Conservation (phyloP, 2,329 filamentous ascomycete species). For the Furcasterigmium sp. region DNA sequence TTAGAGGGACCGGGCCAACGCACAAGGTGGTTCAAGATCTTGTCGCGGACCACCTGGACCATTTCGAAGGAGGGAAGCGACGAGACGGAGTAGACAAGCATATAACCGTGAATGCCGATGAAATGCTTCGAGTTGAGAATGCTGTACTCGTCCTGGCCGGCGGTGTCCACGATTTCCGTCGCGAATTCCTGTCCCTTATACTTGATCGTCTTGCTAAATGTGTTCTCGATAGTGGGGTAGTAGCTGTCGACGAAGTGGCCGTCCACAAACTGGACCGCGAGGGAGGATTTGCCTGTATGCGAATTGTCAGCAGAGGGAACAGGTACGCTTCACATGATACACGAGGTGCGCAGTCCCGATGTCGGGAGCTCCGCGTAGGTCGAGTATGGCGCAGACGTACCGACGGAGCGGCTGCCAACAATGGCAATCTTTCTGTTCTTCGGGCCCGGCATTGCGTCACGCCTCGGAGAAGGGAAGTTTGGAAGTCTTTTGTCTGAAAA, state of each 20-base stretch:
- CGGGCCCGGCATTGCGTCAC: conserved; percentile 59
- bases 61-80: conserved; percentile 95
- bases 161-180: conserved; percentile 97
- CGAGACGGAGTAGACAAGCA: conserved; percentile 97
- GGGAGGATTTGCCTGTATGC: conserved; percentile 87
- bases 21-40: conserved; percentile 94
- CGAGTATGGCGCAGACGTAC: conserved; percentile 37
- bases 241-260: conserved; percentile 98
- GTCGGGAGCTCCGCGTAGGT: too few relatives aligned
- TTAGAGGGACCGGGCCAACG: conserved; percentile 18
- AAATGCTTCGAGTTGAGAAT: conserved; percentile 98
- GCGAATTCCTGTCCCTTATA: conserved; percentile 89
- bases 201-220: conserved; percentile 92
- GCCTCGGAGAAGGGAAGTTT: too few relatives aligned
- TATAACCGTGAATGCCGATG: conserved; percentile 97
- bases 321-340: too few relatives aligned
- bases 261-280: conserved; percentile 95
- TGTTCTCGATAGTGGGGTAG: conserved; percentile 98
- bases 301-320: too few relatives aligned
- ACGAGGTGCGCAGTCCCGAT: too few relatives aligned
- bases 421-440: conserved; percentile 96
- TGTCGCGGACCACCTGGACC: conserved; percentile 92
- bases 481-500: too few relatives aligned
- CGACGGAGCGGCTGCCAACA: conserved; percentile 87
- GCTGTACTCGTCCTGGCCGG: conserved; percentile 97